A percentile compares a stretch with the other conserved stretches of the same genome.
Evolutionary conservation across 2,329 filamentous ascomycete genomes (phyloP).

Genomic region (Fusarium humuli): DNA sequence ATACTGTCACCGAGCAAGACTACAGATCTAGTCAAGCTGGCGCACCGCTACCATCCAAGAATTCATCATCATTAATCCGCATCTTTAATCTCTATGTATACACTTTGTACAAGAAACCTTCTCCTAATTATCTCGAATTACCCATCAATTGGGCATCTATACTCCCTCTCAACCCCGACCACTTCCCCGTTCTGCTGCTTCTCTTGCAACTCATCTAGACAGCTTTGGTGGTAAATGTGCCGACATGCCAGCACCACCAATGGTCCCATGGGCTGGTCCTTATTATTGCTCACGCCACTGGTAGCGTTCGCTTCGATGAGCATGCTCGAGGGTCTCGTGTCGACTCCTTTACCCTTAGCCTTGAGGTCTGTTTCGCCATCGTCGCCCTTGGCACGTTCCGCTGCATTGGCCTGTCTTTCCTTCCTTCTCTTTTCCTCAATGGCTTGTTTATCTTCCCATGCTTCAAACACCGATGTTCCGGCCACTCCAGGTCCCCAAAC

Average conservation of each 20-base stretch:
- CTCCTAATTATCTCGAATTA: constrained; percentile 45
- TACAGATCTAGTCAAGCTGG: not conserved
- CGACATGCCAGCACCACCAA: constrained; percentile 76
- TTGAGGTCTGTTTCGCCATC: constrained; percentile 50
- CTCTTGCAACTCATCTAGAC: constrained; percentile 73
- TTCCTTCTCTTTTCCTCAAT: constrained; percentile 60
- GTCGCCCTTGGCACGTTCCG: constrained; percentile 55
- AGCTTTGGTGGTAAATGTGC: constrained; percentile 77
- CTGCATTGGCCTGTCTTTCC: constrained; percentile 54
- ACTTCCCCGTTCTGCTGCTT: constrained; percentile 62
- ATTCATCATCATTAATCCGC: constrained; percentile 46
- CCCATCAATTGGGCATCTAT: constrained; percentile 69
- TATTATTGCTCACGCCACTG: constrained; percentile 28
- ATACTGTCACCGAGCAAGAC: not conserved
- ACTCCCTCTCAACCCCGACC: constrained; percentile 61
- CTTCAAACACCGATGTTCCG: constrained; percentile 79
- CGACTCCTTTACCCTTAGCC: constrained; percentile 59
- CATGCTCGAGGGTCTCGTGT: constrained; percentile 57
- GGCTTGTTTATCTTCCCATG: constrained; percentile 76
- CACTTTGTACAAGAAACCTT: constrained; percentile 41
- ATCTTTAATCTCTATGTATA: constrained; percentile 42
- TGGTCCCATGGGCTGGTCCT: constrained; percentile 68
- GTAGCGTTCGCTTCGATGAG: constrained; percentile 48
- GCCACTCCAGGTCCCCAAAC: constrained; percentile 88
- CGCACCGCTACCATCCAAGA: constrained; percentile 4